Evolutionary conservation across 202 grass and related monocot genomes (phyloP), one percentile per base, ranked within the genome.

Genomic region (Tripidium arundinaceum): DNA sequence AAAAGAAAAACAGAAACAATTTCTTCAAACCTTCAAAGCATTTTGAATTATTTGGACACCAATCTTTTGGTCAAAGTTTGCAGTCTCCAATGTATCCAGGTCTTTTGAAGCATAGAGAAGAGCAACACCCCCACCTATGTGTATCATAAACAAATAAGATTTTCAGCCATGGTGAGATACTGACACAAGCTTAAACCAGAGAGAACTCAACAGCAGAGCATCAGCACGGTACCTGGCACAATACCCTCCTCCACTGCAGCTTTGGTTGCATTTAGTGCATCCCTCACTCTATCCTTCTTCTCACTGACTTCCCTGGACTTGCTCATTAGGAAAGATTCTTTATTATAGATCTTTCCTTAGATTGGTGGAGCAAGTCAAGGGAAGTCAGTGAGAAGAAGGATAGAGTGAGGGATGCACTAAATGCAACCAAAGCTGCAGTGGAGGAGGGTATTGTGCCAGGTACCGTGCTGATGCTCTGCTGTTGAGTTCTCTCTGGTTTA

Each of bases 51-150:
- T 98, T 69, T 95, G 92, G 19, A 98, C 92, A 46, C 92, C 96
- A 21, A 98, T 98, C 86, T 91, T 98, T 72, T 95, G 92, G 73
- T 95, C 96, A 25, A 98, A 95, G 80, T 98, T 98, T 4, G 90
- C 90, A n/a, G 92, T 95, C 28, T 45, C 84, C 77, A 99, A 58
- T 63, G 91, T 93, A 62, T 91, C 96, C 65, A 99, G 62, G 61
- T 93, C 96, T 77, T 89, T 99, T 46, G 91, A 95, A 54, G 96
- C 96, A 90, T 99, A 99, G 25, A 99, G 92, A 87, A 99, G 96
- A 50, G 96, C 96, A 85, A 96, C 90, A 70, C 92, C 96, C 76
- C 96, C 96, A 77, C 92, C 96, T 99, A 29, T 27, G 24, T 46
- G 25, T 46, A 28, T 29, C 43, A 49, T 49, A 31, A 42, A 65